A percentile compares a stretch with the other conserved stretches of the same genome.
phyloP scores from a whole-genome alignment of 306 rosid species.

The Ormosia semicastrata region DNA sequence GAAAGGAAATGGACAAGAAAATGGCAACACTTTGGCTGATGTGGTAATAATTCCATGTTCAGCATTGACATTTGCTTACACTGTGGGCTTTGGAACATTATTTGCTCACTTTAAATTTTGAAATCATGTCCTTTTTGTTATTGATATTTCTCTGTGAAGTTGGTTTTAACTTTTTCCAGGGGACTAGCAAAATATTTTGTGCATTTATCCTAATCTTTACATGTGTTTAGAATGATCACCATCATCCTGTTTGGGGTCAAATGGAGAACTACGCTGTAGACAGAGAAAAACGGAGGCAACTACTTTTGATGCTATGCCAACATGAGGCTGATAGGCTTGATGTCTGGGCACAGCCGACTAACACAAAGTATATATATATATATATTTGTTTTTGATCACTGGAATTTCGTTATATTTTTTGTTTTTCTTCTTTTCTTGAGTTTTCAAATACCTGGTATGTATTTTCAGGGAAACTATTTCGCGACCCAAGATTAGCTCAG shows the following conservation, averaged over 20 bases:
- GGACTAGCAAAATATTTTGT: slow-evolving; percentile 14
- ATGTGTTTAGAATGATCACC: slow-evolving; percentile 58
- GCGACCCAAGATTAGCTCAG: slow-evolving; percentile 75
- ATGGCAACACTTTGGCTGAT: slow-evolving; percentile 60
- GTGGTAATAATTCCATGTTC: slow-evolving; percentile 52
- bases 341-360: slow-evolving; percentile 95
- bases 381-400: neutral
- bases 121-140: neutral
- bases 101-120: slow-evolving; percentile 11
- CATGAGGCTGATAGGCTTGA: slow-evolving; percentile 98
- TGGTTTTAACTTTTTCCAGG: slow-evolving; percentile 17
- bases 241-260: slow-evolving; percentile 98
- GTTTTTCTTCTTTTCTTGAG: neutral
- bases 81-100: slow-evolving; percentile 2
- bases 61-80: slow-evolving; percentile 18
- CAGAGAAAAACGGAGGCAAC: slow-evolving; percentile 84
- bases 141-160: neutral
- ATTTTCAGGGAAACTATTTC: slow-evolving; percentile 64
- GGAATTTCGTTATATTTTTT: neutral
- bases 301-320: slow-evolving; percentile 90
- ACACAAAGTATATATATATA: slow-evolving; percentile 73
- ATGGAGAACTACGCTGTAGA: slow-evolving; percentile 80
- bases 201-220: slow-evolving; percentile 28
- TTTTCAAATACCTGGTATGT: slow-evolving; percentile 20
- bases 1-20: slow-evolving; percentile 76